Base-by-base conservation (phyloP, 202 grass and related monocot species). In the Panicum virgatum region DNA sequence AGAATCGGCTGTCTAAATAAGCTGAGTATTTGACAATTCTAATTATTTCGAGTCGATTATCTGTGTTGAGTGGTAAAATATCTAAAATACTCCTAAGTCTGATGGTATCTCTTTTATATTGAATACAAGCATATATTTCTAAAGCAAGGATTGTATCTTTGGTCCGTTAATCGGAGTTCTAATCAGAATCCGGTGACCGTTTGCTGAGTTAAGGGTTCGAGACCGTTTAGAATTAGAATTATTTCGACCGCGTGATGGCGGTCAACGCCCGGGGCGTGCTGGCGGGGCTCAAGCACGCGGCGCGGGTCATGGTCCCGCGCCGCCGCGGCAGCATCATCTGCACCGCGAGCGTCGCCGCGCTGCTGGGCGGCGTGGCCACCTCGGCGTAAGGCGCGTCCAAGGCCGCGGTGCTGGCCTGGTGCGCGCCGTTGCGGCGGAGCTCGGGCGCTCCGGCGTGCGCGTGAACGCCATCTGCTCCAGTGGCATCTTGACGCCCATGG, bases 311-410 rank as follows among this genome's bases (percentile, higher is more conserved):
- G 66, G 40, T 45, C 22, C 66, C 40, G 40, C 66, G 40, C 12
- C 66, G 22, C 22, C 2, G 12, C 22, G 40, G 66, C 22, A 45
- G 66, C 66, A 69, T 69, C 66, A 26, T 69, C 12, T 69, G 40
- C 66, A 69, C 66, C 1, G 38, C 65, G 20, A 68, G 65, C 39
- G 3, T 2, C 65, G 11, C n/a, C 12, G 38, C 0, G 0, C 0
- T 43, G 39, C 0, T 3, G 20, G 65, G n/a, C n/a, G 37, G 1
- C 38, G 0, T 1, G 2, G 11, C 1, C n/a, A 0, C 38, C n/a
- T 0, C 18, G 5, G 19, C 63, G 19, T 66, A 66, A 10, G 3
- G 5, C 19, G 64, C 1, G 0, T 66, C 63, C 10, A 66, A 66
- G 64, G 19, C 64, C 10, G 11, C 64, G 37, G 37, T 66, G 4